Base-by-base conservation (phyloP, 1,139 yeast genomes). In the Citeromyces siamensis region DNA sequence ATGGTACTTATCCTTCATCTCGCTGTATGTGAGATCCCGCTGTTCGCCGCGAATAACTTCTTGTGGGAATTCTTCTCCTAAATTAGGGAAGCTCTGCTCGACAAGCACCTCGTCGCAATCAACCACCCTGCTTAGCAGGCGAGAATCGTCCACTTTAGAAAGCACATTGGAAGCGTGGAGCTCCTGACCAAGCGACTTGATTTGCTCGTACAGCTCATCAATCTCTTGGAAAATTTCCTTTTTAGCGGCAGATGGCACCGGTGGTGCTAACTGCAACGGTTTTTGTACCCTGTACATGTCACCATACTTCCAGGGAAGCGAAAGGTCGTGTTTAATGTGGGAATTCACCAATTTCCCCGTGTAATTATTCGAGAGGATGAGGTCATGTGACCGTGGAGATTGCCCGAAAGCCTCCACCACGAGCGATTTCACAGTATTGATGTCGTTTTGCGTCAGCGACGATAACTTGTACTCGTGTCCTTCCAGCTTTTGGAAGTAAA, bases 401-500 rank as follows among this genome's bases (percentile, higher is more conserved):
- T 44, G 50, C 12, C 49, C 50, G 3, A 51, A 43, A 3, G 54
- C 53, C 7, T 46, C 49, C n/a, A 52, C 39, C 10, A 52, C 37
- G 31, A 49, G 46, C 18, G 46, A 41, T 36, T 51, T 50, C 7
- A 52, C 53, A 2, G 47, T 36, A 5, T 38, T 38, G 21, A 52
- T 37, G 17, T 49, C 45, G 5, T 42, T 35, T 10, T 36, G 40
- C 33, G 44, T 46, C 32, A 55, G 49, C 4, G 56, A 45, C 34
- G 49, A 48, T 17, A 55, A 39, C 7, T 46, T 35, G 41, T 50
- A 53, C 6, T 48, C 38, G 7, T 44, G 48, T 5, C 42, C 42
- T 35, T 43, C 43, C 7, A 50, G 40, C 26, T 41, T 45, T 36
- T 55, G 58, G 40, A 52, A 55, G 36, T 47, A 49, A 12, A 52